Conservation (phyloP, 2,329 filamentous ascomycete genomes). For the Aspergillus aculeatus region DNA sequence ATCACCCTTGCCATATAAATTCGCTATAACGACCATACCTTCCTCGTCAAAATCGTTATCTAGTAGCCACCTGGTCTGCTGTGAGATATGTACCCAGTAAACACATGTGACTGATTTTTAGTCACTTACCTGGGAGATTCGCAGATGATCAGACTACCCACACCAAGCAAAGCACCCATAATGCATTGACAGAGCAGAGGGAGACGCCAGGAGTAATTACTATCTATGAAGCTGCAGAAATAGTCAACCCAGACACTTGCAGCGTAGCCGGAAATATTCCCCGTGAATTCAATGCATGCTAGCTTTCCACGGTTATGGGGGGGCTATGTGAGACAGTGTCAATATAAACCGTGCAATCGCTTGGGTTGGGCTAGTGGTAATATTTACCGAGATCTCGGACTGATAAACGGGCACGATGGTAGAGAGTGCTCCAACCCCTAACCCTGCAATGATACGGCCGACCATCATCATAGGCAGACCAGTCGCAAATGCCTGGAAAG, state of each 20-base stretch:
- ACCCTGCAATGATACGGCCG: conserved; percentile 77
- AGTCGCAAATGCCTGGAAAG: conserved; percentile 75
- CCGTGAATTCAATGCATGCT: conserved; percentile 96
- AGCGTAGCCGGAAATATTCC: conserved; percentile 93
- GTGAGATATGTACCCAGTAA: conserved; percentile 6
- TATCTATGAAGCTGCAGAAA: conserved; percentile 87
- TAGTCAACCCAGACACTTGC: conserved; percentile 99
- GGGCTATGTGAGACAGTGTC: conserved; percentile 48
- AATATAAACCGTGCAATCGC: conserved; percentile 12
- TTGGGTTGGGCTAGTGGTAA: not conserved
- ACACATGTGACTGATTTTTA: not conserved
- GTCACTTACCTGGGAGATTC: conserved; percentile 79
- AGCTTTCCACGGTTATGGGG: conserved; percentile 94
- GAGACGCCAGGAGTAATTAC: conserved; percentile 82
- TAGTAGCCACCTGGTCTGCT: conserved; percentile 73
- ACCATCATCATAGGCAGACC: conserved; percentile 86
- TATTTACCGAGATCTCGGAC: conserved; percentile 73
- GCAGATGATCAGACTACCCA: conserved; percentile 89
- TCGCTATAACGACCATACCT: conserved; percentile 96
- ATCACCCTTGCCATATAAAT: conserved; percentile 92
- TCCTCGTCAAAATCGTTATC: conserved; percentile 98
- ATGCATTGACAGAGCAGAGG: conserved; percentile 89
- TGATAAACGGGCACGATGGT: conserved; percentile 94
- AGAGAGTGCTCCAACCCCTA: conserved; percentile 83
- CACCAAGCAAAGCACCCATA: conserved; percentile 82